Evolutionary conservation across 1,139 yeast genomes (phyloP).

Genomic region (Saccharomyces hybrid): DNA sequence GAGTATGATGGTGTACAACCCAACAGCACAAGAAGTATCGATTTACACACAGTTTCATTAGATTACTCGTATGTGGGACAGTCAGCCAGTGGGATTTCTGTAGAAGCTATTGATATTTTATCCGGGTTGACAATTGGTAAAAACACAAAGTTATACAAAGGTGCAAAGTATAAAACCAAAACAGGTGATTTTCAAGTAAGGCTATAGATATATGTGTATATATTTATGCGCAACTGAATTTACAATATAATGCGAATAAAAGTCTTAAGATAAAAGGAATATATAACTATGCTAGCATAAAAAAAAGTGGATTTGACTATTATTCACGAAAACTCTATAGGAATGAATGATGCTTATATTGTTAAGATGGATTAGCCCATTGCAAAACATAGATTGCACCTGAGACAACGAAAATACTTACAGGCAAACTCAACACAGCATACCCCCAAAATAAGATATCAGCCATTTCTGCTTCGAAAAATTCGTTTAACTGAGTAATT

Average conservation of each 20-base stretch:
- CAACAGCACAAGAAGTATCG: neutral
- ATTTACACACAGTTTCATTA: neutral
- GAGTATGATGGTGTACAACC: conserved; percentile 13
- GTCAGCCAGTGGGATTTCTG: neutral
- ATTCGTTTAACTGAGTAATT: conserved; percentile 57
- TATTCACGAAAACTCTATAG: neutral
- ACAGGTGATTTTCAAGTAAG: conserved; percentile 47
- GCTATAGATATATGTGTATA: neutral
- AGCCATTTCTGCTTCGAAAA: conserved; percentile 62
- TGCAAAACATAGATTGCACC: conserved; percentile 42
- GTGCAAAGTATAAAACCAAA: conserved; percentile 72
- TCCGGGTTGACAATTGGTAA: conserved; percentile 34
- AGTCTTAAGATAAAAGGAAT: neutral
- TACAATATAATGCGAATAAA: neutral
- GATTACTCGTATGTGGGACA: neutral
- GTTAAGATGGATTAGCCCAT: conserved; percentile 29
- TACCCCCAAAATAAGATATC: conserved; percentile 76
- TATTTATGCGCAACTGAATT: neutral
- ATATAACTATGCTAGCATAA: conserved; percentile 2
- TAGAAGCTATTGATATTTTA: neutral
- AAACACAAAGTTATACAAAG: conserved; percentile 70
- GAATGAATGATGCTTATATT: neutral
- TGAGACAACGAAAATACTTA: conserved; percentile 62
- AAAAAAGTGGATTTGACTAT: neutral
- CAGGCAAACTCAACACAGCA: conserved; percentile 64